A percentile compares a stretch with the other conserved stretches of the same genome.
Conservation (phyloP, 306 rosid genomes). For the Mimosa pudica region DNA sequence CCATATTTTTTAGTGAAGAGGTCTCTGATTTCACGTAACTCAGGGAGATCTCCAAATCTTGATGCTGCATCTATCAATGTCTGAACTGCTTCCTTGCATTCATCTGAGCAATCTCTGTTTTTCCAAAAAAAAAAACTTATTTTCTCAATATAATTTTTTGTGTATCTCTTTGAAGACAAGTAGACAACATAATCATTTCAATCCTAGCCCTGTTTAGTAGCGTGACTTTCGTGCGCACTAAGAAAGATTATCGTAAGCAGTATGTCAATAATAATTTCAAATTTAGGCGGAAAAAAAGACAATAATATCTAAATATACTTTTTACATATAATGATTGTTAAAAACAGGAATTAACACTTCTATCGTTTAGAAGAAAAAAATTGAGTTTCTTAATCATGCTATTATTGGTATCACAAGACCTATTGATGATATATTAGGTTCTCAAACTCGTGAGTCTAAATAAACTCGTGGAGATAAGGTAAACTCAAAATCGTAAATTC, state of each 20-base stretch:
- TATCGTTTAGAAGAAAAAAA: neutral
- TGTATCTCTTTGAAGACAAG: neutral
- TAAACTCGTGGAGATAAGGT: too few species aligned
- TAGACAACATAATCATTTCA: neutral
- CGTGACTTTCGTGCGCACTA: too few species aligned
- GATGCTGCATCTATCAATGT: conserved; percentile 80
- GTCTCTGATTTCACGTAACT: conserved; percentile 66
- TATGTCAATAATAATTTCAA: neutral
- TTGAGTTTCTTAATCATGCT: neutral
- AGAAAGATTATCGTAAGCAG: too few species aligned
- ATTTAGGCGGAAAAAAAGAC: neutral
- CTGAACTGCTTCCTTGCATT: conserved; percentile 80
- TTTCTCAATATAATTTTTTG: neutral
- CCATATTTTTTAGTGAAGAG: conserved; percentile 57
- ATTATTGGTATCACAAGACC: neutral
- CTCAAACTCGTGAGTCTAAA: too few species aligned
- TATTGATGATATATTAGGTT: too few species aligned
- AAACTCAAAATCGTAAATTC: too few species aligned
- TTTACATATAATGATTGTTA: neutral
- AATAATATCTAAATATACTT: too few species aligned
- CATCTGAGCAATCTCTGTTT: conserved; percentile 82
- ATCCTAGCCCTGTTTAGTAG: too few species aligned
- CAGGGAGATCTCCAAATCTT: conserved; percentile 74
- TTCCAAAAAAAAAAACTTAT: too few species aligned
- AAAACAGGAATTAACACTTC: neutral